Base-by-base conservation (phyloP, 805 yeast species). In the Danielia oregonensis region DNA sequence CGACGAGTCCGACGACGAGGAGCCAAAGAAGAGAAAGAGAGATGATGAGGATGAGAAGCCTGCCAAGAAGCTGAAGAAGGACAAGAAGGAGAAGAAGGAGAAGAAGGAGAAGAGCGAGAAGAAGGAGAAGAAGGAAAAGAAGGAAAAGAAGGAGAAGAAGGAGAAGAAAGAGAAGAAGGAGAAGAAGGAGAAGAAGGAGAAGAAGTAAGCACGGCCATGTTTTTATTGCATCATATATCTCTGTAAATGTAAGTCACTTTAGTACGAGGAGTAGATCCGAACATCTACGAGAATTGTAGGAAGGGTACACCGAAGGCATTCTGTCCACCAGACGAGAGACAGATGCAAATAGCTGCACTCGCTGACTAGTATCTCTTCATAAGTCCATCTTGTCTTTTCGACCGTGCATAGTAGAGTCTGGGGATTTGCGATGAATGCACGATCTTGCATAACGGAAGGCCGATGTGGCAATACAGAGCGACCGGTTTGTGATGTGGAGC, bases 91-190 rank as follows among this genome's bases (percentile, higher is more conserved):
- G 51, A 52, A 35, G 50, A 54, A 29, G 65, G 57, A 36, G 63
- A 62, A 36, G 23, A 43, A 61, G 52, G 52, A 52, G 35, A 46
- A 57, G 51, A 58, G 42, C 59, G 71, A 75, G 59, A 69, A 75
- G 61, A 68, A 70, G 49, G 67, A 72, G 40, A 70, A 74, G 63
- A 65, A 74, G 48, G 72, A 77, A 39, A 73, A 76, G 65, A 65
- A 70, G 51, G 57, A 63, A 25, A 61, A 69, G 61, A 65, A 72
- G 59, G 65, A 66, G 24, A 54, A 63, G 56, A 61, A 59, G 36
- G 52, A 55, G 31, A 58, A 64, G 51, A 63, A 64, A 46, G 59
- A 65, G 41, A 48, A 61, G 48, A 49, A 62, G 39, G 55, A 61
- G 40, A 49, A 60, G 48, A 51, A 63, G 43, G 42, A 55, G 38